These are phyloP conservation scores for Diaporthe citri DNA, from an alignment of 2,329 filamentous ascomycete species.

Conservation along the genomic window DNA sequence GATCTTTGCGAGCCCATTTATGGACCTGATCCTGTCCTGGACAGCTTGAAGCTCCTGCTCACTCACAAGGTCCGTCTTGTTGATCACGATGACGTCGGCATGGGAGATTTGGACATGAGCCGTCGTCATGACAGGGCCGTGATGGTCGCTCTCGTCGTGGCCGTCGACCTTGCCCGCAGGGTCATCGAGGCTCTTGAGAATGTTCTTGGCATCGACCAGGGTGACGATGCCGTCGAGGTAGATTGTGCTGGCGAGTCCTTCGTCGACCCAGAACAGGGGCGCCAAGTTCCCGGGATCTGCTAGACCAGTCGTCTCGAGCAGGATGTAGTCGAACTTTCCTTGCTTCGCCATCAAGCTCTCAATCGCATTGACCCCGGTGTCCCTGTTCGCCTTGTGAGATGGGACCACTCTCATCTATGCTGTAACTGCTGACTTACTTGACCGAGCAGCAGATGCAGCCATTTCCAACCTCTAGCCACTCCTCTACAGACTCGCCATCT, in stretches of 20 bases:
- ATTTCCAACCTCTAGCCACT: conserved; percentile 97
- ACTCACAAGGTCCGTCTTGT: conserved; percentile 90
- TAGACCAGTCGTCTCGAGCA: conserved; percentile 94
- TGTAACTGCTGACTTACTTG: conserved; percentile 69
- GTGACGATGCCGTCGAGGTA: conserved; percentile 98
- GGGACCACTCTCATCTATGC: neutral
- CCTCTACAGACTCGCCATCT: conserved; percentile 84
- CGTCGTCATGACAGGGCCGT: conserved; percentile 83
- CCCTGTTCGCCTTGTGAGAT: conserved; percentile 61
- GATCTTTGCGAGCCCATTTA: conserved; percentile 90
- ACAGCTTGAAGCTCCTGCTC: conserved; percentile 77
- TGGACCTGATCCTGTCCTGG: conserved; percentile 78
- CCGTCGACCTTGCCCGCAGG: conserved; percentile 66
- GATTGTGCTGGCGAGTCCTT: conserved; percentile 93
- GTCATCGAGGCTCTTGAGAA: conserved; percentile 85
- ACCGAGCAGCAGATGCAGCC: conserved; percentile 98
- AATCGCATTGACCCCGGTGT: conserved; percentile 93
- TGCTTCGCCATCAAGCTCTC: conserved; percentile 95
- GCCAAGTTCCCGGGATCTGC: conserved; percentile 97
- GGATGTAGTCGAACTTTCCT: conserved; percentile 95
- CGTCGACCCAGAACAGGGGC: conserved; percentile 97
- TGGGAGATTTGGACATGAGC: conserved; percentile 98
- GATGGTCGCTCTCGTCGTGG: conserved; percentile 62
- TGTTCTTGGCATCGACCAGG: conserved; percentile 94
- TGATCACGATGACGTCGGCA: conserved; percentile 93